These are phyloP conservation scores for Kewa caespitosa DNA, from an alignment of 179 eudicot genomes.

Conservation along the genomic window DNA sequence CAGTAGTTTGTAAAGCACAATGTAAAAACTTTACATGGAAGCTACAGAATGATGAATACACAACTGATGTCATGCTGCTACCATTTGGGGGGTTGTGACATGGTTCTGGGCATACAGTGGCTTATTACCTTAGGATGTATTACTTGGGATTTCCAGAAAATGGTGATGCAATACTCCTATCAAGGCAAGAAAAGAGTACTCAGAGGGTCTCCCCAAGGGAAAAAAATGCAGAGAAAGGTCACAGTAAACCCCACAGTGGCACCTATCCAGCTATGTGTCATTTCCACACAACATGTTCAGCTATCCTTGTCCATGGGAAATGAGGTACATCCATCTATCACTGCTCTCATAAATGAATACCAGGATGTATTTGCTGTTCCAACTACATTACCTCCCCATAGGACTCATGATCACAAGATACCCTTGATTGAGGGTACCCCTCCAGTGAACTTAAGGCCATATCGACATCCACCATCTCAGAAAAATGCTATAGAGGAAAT, in stretches of 20 bases:
- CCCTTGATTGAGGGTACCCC: not conserved
- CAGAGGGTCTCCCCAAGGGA: not conserved
- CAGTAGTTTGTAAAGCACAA: no score
- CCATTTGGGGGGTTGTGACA: not conserved
- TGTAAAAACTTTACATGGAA: no score
- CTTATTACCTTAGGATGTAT: not conserved
- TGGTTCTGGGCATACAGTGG: slow-evolving; percentile 13
- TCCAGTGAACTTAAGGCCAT: slow-evolving; percentile 5
- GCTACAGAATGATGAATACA: no score
- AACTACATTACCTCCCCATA: not conserved
- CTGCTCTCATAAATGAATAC: not conserved
- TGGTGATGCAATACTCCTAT: not conserved
- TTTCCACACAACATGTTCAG: not conserved
- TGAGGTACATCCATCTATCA: not conserved
- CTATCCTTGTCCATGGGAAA: not conserved
- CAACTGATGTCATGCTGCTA: no score
- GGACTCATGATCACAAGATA: not conserved
- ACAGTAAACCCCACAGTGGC: no score
- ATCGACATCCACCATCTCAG: not conserved
- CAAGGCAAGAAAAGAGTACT: not conserved
- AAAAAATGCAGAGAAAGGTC: not conserved
- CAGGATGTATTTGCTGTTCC: not conserved
- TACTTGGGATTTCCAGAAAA: not conserved
- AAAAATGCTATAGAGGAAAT: not conserved
- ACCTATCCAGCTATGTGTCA: not conserved